These are phyloP conservation scores for Blechomonas ayalai DNA, from an alignment of 208 protist genomes.

Conservation along the genomic window DNA sequence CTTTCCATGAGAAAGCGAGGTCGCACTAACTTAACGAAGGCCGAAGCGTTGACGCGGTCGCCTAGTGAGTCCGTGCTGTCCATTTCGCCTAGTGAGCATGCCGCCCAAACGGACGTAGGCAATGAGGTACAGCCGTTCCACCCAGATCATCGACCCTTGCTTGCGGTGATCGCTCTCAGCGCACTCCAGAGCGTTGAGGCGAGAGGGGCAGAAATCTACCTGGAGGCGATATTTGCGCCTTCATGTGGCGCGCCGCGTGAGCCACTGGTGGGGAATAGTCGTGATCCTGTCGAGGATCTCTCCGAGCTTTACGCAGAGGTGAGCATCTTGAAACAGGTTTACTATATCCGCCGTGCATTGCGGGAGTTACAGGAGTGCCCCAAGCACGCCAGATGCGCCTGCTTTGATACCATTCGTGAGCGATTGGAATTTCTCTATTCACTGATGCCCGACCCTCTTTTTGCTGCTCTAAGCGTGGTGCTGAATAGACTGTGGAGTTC, in stretches of 20 bases:
- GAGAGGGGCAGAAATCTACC: conserved; percentile 11
- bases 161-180: conserved; percentile 32
- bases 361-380: conserved; percentile 37
- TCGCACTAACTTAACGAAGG: too few relatives aligned
- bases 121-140: conserved; percentile 12
- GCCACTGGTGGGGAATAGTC: too few relatives aligned
- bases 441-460: conserved; percentile 60
- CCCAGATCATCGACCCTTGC: conserved; percentile 21
- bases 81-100: too few relatives aligned
- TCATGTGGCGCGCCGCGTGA: too few relatives aligned
- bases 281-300: neutral
- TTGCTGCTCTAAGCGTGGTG: conserved; percentile 31
- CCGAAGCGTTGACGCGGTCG: too few relatives aligned
- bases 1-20: too few relatives aligned
- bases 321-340: conserved; percentile 25
- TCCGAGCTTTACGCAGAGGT: conserved; percentile 48
- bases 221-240: conserved; percentile 15
- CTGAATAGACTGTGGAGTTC: conserved; percentile 8
- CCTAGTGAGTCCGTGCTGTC: too few relatives aligned
- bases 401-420: conserved; percentile 13
- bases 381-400: conserved; percentile 8
- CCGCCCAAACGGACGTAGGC: too few relatives aligned
- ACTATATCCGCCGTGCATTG: conserved; percentile 37
- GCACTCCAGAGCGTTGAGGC: conserved; percentile 17
- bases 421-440: conserved; percentile 21